Evolutionary conservation across 306 rosid species (phyloP), one percentile per base, ranked within the genome.

Genomic region (Rosa lucieae): DNA sequence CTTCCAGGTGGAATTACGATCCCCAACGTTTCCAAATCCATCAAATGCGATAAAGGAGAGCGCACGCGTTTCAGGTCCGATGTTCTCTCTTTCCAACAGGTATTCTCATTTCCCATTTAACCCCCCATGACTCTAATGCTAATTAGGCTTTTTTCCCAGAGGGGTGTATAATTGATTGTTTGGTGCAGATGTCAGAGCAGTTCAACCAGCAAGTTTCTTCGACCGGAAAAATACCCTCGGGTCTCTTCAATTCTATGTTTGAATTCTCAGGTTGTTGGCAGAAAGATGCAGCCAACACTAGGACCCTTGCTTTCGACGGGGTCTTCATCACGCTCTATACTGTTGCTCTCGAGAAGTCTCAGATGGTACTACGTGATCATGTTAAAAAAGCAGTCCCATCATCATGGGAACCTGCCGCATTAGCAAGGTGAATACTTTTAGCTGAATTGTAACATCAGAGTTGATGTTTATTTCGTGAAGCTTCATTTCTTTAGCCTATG

Each of bases 261-360:
- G 99, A 92, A 78, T 92, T 89, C 84, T 91, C 99, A 73, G 97
- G 96, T 43, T 90, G 94, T 84, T 95, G 99, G 99, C 99, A 92
- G 88, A 95, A 90, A 87, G 99, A 95, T 90, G 99, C 99, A 32
- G 85, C 98, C 75, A 78, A 80, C 86, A 90, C 97, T 14, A 95
- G 92, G 90, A 85, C 89, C 81, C 94, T 95, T 71, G 96, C 99
- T 82, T 92, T 95, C 76, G 99, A 95, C 80, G 99, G 98, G 84
- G 94, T 95, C 53, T 89, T 91, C 80, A 95, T 95, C 85, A 91
- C 97, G 23, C 96, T 95, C 55, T 95, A 95, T 78, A 87, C 97
- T 32, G 91, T 95, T 86, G 99, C 98, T 56, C 81, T 95, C 67
- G 98, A 92, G 82, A 95, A 95, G 79, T 89, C 99, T 80, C 98